Evolutionary conservation across 1,284 basidiomycete genomes (phyloP).

Genomic region (Melampsora medusae): DNA sequence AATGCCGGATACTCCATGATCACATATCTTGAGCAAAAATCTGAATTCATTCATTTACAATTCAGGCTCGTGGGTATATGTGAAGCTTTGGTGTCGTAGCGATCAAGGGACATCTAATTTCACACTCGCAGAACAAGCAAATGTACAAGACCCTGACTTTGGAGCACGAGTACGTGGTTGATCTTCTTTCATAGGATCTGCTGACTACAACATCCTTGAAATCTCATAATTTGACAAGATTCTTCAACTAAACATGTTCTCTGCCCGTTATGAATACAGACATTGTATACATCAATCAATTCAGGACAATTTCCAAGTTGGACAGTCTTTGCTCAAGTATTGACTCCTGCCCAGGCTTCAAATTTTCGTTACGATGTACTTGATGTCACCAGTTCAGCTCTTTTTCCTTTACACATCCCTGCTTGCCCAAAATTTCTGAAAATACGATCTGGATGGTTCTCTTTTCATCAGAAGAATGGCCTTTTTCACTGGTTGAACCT

Average conservation of each 20-base stretch:
- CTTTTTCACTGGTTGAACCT: slow-evolving; percentile 23
- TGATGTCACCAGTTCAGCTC: slow-evolving; percentile 23
- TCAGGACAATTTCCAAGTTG: slow-evolving; percentile 28
- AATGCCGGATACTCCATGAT: not conserved
- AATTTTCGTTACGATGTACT: slow-evolving; percentile 36
- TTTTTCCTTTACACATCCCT: not conserved
- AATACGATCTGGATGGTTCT: not conserved
- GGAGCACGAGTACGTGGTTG: slow-evolving; percentile 13
- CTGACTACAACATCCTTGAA: not conserved
- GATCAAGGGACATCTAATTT: slow-evolving; percentile 23
- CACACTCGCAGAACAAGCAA: slow-evolving; percentile 11
- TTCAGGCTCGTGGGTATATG: slow-evolving; percentile 39
- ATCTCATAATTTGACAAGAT: no score
- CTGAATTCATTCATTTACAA: not conserved
- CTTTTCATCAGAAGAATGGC: slow-evolving; percentile 29
- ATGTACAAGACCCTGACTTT: slow-evolving; percentile 6
- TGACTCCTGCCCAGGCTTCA: slow-evolving; percentile 23
- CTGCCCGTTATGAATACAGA: not conserved
- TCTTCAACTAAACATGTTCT: not conserved
- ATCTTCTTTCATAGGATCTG: not conserved
- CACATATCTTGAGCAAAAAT: not conserved
- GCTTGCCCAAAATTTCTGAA: not conserved
- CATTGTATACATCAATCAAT: slow-evolving; percentile 21
- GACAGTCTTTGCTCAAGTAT: slow-evolving; percentile 37
- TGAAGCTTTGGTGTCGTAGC: slow-evolving; percentile 17